A percentile compares a stretch with the other conserved stretches of the same genome.
Conservation (phyloP, 139 green algal species). For the Tetraselmis chui region DNA sequence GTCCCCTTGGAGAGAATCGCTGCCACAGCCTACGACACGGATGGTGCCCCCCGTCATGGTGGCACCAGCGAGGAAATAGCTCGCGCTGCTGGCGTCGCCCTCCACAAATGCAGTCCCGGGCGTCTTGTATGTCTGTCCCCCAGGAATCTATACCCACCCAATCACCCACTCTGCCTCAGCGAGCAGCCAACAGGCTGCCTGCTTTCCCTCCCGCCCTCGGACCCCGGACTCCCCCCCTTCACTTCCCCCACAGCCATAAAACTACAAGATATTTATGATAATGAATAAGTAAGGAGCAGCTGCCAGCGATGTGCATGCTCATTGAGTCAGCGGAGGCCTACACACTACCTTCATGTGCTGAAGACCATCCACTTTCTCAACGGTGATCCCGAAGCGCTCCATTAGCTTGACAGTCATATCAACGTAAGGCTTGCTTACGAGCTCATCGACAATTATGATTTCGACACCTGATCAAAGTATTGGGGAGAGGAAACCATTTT, state of each 20-base stretch:
- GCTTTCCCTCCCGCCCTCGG: no score
- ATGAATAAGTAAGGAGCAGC: no score
- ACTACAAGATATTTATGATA: no score
- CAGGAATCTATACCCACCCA: no score
- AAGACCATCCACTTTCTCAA: neutral
- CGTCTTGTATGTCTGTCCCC: conserved; percentile 75
- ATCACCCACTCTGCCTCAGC: no score
- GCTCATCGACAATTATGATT: conserved; percentile 87
- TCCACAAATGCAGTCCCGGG: conserved; percentile 90
- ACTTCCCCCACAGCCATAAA: no score
- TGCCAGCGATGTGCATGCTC: no score
- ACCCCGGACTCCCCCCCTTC: no score
- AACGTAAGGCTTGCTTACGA: conserved; percentile 93
- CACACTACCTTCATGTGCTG: neutral
- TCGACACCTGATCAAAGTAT: conserved; percentile 19
- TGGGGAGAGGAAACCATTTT: neutral
- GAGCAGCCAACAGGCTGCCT: no score
- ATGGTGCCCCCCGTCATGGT: conserved; percentile 87
- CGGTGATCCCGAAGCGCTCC: conserved; percentile 64
- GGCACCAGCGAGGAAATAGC: conserved; percentile 94
- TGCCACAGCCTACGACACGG: conserved; percentile 89
- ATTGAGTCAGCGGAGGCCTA: no score
- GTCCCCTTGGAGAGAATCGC: conserved; percentile 70
- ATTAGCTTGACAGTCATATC: conserved; percentile 98
- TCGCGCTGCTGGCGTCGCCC: conserved; percentile 90